These are phyloP conservation scores for Pichia nanzhaoensis DNA, from an alignment of 805 yeast genomes.

Conservation along the genomic window DNA sequence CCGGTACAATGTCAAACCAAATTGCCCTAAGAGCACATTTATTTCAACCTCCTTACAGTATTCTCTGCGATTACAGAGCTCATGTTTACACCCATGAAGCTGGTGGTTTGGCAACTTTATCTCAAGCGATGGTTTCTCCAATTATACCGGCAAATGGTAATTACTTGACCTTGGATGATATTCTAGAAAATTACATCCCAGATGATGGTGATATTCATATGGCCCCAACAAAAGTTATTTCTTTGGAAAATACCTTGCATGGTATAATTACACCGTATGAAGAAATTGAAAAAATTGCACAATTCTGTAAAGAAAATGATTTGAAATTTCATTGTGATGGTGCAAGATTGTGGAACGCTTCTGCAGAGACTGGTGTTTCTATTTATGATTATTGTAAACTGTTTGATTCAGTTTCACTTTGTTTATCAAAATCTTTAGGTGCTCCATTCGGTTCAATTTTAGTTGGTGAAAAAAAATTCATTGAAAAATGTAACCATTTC, in stretches of 20 bases:
- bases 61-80: constrained; percentile 78
- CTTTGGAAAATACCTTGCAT: constrained; percentile 82
- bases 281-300: constrained; percentile 63
- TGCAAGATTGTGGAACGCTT: constrained; percentile 88
- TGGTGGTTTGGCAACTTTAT: constrained; percentile 82
- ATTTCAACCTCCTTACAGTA: constrained; percentile 73
- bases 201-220: constrained; percentile 81
- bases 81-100: constrained; percentile 85
- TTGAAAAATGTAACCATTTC: constrained; percentile 73
- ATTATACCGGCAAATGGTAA: constrained; percentile 70
- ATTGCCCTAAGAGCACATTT: constrained; percentile 72
- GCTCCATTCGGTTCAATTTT: constrained; percentile 91
- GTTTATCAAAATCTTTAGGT: constrained; percentile 84
- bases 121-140: constrained; percentile 88
- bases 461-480: constrained; percentile 57
- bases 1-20: constrained; percentile 90
- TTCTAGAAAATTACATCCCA: constrained; percentile 49
- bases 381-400: constrained; percentile 62
- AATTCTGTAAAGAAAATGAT: constrained; percentile 56
- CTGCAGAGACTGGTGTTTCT: constrained; percentile 62
- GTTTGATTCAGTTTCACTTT: constrained; percentile 85
- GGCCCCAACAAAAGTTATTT: constrained; percentile 82
- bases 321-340: constrained; percentile 81
- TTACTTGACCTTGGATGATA: constrained; percentile 75
- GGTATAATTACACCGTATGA: constrained; percentile 78